Evolutionary conservation across 495 filamentous ascomycete species (phyloP).

Genomic region (Aspergillus biplanus): DNA sequence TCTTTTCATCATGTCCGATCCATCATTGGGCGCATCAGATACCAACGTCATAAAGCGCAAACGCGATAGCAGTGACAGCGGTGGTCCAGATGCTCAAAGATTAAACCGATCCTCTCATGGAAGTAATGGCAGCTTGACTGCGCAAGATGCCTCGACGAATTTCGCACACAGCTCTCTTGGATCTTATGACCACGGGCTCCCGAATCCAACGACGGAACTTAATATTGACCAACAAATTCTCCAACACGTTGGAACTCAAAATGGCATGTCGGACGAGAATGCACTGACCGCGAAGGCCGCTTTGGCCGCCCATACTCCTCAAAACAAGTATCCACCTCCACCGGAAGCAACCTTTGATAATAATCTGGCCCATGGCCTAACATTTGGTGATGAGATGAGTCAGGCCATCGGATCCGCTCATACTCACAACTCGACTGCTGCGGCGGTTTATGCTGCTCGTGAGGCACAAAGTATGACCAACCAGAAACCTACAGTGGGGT

Average conservation of each 20-base stretch:
- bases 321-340: slow-evolving; percentile 50
- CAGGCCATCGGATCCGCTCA: slow-evolving; percentile 43
- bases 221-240: slow-evolving; percentile 55
- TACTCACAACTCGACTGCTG: slow-evolving; percentile 51
- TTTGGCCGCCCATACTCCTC: slow-evolving; percentile 47
- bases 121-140: slow-evolving; percentile 50
- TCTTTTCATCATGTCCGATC: slow-evolving; percentile 43
- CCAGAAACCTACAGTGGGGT: slow-evolving; percentile 86
- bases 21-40: slow-evolving; percentile 44
- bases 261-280: slow-evolving; percentile 52
- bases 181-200: slow-evolving; percentile 47
- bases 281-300: slow-evolving; percentile 52
- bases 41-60: slow-evolving; percentile 47
- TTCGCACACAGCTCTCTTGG: slow-evolving; percentile 43
- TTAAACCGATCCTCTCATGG: slow-evolving; percentile 49
- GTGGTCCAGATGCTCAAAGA: slow-evolving; percentile 48
- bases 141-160: slow-evolving; percentile 41
- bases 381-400: slow-evolving; percentile 51
- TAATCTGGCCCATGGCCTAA: slow-evolving; percentile 44
- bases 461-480: slow-evolving; percentile 48
- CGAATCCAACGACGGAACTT: slow-evolving; percentile 41
- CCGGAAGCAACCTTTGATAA: slow-evolving; percentile 48
- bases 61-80: slow-evolving; percentile 47
- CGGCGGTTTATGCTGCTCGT: slow-evolving; percentile 51
- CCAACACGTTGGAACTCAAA: slow-evolving; percentile 52